phyloP scores from a whole-genome alignment of 108 stramenopile species.

The Conticribra weissflogii region DNA sequence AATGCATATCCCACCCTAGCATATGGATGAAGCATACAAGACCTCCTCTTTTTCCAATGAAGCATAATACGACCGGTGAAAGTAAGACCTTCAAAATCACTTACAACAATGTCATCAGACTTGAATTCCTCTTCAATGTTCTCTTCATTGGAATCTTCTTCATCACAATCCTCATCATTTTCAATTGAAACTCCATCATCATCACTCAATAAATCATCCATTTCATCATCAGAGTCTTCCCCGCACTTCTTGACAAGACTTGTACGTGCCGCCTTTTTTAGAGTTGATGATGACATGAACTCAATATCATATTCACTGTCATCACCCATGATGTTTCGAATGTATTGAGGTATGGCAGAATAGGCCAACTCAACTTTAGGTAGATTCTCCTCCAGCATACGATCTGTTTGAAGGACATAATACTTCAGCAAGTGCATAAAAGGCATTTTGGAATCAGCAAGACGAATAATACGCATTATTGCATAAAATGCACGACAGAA shows the following conservation, averaged over 20 bases:
- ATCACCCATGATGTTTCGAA: background rate
- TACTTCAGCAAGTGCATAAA: conserved; percentile 10
- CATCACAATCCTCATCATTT: no score
- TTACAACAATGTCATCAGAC: no score
- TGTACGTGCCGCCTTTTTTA: background rate
- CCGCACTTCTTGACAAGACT: background rate
- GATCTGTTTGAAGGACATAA: conserved; percentile 8
- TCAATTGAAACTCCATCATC: no score
- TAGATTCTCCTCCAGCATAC: background rate
- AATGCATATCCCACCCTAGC: background rate
- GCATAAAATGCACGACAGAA: conserved; percentile 15
- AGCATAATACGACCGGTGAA: background rate
- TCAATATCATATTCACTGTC: background rate
- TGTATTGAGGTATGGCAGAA: no score
- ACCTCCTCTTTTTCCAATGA: background rate
- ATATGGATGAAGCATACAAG: background rate
- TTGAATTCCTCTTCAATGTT: no score
- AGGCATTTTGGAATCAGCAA: conserved; percentile 4
- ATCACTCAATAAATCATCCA: no score
- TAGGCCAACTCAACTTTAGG: background rate
- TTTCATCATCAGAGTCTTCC: background rate
- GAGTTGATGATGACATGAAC: background rate
- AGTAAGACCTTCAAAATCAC: background rate
- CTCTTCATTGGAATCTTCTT: no score
- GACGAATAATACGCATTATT: conserved; percentile 5